A percentile compares a stretch with the other conserved stretches of the same genome.
Conservation (phyloP, 257 asterid species). For the Nicotiana benthamiana region DNA sequence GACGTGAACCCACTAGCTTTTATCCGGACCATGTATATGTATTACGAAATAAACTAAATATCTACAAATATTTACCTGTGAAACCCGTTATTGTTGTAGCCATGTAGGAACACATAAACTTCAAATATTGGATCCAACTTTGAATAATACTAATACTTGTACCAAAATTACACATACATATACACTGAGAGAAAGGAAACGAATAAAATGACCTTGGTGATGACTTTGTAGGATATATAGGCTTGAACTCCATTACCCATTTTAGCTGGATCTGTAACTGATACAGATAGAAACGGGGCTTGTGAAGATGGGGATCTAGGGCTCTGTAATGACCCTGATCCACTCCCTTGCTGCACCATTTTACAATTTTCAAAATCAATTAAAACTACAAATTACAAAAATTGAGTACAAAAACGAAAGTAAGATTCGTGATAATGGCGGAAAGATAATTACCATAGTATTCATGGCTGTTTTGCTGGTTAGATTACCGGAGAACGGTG, state of each 20-base stretch:
- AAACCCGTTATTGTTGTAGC: too few species aligned
- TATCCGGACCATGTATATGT: too few species aligned
- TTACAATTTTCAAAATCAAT: neutral
- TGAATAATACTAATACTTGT: too few species aligned
- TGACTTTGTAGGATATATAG: slow-evolving; percentile 94
- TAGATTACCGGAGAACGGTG: neutral
- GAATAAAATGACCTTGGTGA: slow-evolving; percentile 55
- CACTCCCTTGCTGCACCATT: slow-evolving; percentile 55
- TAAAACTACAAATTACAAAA: neutral
- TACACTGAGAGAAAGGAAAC: neutral
- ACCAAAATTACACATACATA: too few species aligned
- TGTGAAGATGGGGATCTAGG: slow-evolving; percentile 84
- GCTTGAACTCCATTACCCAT: slow-evolving; percentile 99
- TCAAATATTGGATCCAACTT: too few species aligned
- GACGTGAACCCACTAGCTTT: too few species aligned
- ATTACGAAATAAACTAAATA: too few species aligned
- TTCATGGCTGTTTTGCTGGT: neutral
- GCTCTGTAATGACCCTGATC: slow-evolving; percentile 67
- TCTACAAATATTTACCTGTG: too few species aligned
- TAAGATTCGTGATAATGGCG: neutral
- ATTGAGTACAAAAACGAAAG: neutral
- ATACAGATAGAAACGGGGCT: slow-evolving; percentile 59
- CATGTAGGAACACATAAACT: too few species aligned
- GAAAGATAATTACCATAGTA: neutral
- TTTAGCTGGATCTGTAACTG: slow-evolving; percentile 96